Percentiles rank a stretch among this genome's conserved stretches.
Conservation (phyloP, 805 yeast genomes). For the Candida ulmi region DNA sequence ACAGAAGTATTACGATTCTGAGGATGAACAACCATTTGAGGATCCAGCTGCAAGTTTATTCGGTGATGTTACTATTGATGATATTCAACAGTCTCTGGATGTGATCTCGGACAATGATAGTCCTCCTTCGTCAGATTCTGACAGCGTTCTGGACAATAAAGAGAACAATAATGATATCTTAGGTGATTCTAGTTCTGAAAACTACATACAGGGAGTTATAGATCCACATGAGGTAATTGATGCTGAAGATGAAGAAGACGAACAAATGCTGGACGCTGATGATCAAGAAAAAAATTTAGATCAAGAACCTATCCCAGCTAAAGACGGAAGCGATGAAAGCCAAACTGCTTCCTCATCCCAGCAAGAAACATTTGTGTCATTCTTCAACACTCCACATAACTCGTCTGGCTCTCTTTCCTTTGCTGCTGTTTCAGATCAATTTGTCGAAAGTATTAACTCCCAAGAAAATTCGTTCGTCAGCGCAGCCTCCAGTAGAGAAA, state of each 20-base stretch:
- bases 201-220: neutral
- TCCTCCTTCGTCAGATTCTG: conserved; percentile 1
- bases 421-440: neutral
- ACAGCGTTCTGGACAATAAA: too few relatives aligned
- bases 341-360: too few relatives aligned
- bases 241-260: neutral
- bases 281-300: neutral
- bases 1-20: conserved; percentile 20
- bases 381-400: neutral
- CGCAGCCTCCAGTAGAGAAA: too few relatives aligned
- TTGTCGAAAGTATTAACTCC: neutral
- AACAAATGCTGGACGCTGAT: neutral
- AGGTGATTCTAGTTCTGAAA: too few relatives aligned
- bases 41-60: conserved; percentile 22
- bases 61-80: conserved; percentile 14
- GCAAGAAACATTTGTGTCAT: neutral
- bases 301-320: too few relatives aligned
- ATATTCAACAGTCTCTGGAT: conserved; percentile 4
- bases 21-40: conserved; percentile 16
- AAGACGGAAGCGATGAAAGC: too few relatives aligned
- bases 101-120: too few relatives aligned
- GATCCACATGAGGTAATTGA: neutral
- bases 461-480: too few relatives aligned
- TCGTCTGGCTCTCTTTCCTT: neutral
- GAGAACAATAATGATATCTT: too few relatives aligned